Percentiles rank a stretch among this genome's conserved stretches.
These are phyloP conservation scores for Blepharisma stoltei DNA, from an alignment of 73 alveolate species.

Conservation along the genomic window DNA sequence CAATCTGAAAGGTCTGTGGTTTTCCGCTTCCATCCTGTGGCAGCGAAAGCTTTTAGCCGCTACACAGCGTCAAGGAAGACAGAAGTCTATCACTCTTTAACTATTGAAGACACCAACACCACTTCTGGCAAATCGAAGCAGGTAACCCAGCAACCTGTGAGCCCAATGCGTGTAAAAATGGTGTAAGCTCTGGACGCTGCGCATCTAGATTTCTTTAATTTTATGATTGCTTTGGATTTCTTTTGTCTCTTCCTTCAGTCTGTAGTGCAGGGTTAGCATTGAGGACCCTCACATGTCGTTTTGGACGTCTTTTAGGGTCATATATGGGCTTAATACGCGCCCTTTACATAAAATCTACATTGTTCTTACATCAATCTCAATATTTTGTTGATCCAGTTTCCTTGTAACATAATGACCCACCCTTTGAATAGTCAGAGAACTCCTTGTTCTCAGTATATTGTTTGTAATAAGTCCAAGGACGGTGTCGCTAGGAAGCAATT, in stretches of 20 bases:
- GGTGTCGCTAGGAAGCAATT: conserved; percentile 38
- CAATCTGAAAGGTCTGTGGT: no score
- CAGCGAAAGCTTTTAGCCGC: no score
- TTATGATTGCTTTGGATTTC: neutral
- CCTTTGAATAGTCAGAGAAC: conserved; percentile 52
- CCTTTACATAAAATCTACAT: conserved; percentile 49
- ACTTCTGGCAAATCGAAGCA: no score
- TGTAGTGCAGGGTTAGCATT: conserved; percentile 42
- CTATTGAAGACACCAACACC: no score
- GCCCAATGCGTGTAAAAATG: no score
- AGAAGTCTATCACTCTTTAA: no score
- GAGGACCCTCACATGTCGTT: conserved; percentile 43
- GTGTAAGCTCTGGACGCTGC: no score
- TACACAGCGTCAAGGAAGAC: no score
- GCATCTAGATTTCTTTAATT: no score
- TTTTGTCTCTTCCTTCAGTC: conserved; percentile 30
- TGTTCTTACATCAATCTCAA: conserved; percentile 28
- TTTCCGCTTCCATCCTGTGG: no score
- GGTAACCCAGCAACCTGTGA: no score
- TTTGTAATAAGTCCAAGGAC: conserved; percentile 48
- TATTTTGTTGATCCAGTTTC: conserved; percentile 37
- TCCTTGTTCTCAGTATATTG: conserved; percentile 57
- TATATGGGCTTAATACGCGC: conserved; percentile 21
- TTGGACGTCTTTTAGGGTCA: conserved; percentile 41
- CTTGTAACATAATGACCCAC: conserved; percentile 51